Percentiles rank a stretch among this genome's conserved stretches.
phyloP scores from a whole-genome alignment of 345 rosid genomes.

The Populus euphratica region DNA sequence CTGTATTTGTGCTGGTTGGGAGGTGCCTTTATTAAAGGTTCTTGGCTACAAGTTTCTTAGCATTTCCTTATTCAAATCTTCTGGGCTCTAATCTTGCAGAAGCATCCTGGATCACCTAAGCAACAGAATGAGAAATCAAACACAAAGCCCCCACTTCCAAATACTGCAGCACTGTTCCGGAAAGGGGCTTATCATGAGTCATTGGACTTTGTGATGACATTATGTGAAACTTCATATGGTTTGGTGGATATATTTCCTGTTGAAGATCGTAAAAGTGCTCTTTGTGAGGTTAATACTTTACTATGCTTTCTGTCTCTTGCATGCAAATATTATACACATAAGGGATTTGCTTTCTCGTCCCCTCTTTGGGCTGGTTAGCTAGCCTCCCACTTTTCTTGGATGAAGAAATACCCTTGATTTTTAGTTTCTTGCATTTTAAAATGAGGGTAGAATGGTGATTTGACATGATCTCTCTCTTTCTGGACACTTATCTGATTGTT shows the following conservation, averaged over 20 bases:
- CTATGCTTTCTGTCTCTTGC: constrained; percentile 2
- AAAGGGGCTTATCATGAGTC: constrained; percentile 94
- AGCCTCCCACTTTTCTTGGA: not conserved
- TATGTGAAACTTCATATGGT: constrained; percentile 93
- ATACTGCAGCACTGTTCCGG: constrained; percentile 66
- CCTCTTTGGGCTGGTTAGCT: not conserved
- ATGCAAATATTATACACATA: not conserved
- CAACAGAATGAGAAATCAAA: constrained; percentile 65
- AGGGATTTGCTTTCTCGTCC: not conserved
- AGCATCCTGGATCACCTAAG: constrained; percentile 80
- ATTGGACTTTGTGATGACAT: constrained; percentile 81
- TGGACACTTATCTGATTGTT: not conserved
- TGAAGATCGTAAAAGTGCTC: constrained; percentile 94
- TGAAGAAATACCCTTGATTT: not conserved
- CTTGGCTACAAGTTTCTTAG: not conserved
- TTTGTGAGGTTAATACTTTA: constrained; percentile 64
- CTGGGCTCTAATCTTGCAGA: constrained; percentile 43
- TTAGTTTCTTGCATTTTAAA: not conserved
- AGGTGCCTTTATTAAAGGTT: not conserved
- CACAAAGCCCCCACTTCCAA: constrained; percentile 78
- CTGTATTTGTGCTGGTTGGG: not conserved
- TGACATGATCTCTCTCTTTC: not conserved
- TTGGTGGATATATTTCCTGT: constrained; percentile 94
- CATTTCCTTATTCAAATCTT: not conserved
- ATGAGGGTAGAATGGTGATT: not conserved